Base-by-base conservation (phyloP, 768 basidiomycete genomes). In the Phallus indusiatus region DNA sequence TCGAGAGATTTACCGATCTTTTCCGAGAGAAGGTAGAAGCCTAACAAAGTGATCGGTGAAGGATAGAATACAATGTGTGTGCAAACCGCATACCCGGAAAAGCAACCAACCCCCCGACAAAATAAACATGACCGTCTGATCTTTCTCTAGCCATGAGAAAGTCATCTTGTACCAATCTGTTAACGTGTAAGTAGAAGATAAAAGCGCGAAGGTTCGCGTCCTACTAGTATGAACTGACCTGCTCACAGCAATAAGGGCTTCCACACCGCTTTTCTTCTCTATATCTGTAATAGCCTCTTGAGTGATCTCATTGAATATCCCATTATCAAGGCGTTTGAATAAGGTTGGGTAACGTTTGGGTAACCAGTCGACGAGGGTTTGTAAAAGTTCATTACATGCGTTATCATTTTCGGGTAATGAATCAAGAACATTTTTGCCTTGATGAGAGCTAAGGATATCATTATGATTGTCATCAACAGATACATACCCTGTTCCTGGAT, bases 341-440 rank as follows among this genome's bases (percentile, higher is more conserved):
- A 78, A 76, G 8, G 73, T 73, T 10, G 83, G 81, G 63, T 82
- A 83, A n/a, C 81, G 74, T 28, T 71, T 72, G 48, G 78, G 82
- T 47, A 84, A 67, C 62, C 76, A 83, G 61, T 82, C 78, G 47
- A 84, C 71, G 37, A 78, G 76, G 74, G 78, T 81, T 59, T 80
- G 74, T 73, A 79, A 75, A 56, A 81, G 73, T 64, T 84, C 82
- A 28, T 64, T 64, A 62, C 78, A 81, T 0, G 79, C 80, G 0
- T 56, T 64, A 62, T 77, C 76, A 58, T 78, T 78, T 35, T 79
- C 81, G 0, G 80, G 79, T 3, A 79, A 66, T 4, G 71, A 72
- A 57, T 78, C 72, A 17, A 83, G 59, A 10, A 83, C 68, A 1
- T 67, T 64, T 48, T 72, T 73, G 6, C 76, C 76, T 64, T 55